Evolutionary conservation across 139 green algal genomes (phyloP).

Genomic region (Chlamydomonas sphaeroides): DNA sequence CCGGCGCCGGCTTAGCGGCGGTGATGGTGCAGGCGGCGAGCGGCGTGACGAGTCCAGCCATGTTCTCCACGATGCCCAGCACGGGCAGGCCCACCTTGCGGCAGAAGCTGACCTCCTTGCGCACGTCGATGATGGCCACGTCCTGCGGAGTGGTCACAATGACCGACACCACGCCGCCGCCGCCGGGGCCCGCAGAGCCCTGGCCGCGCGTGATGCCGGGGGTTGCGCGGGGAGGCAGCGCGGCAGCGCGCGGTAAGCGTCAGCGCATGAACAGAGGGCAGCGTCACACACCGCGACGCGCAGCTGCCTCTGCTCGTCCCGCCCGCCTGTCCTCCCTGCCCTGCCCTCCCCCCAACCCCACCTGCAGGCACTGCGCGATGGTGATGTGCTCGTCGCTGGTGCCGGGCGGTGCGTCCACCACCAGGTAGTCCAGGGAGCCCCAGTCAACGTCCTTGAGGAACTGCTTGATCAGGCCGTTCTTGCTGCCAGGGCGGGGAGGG

Average conservation of each 20-base stretch:
- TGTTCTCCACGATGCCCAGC: constrained; percentile 98
- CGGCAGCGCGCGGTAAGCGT: too few relatives aligned
- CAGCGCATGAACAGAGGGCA: too few relatives aligned
- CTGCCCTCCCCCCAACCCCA: background rate
- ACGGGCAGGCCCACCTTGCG: constrained; percentile 89
- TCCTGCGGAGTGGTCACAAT: constrained; percentile 84
- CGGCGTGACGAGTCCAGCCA: constrained; percentile 79
- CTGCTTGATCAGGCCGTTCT: constrained; percentile 97
- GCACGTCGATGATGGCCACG: constrained; percentile 96
- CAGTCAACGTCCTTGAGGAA: constrained; percentile 97
- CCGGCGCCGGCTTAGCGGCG: background rate
- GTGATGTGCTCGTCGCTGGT: constrained; percentile 99
- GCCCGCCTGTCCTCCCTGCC: too few relatives aligned
- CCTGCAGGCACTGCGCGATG: constrained; percentile 85
- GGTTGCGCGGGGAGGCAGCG: too few relatives aligned
- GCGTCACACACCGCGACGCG: too few relatives aligned
- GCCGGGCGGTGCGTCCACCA: constrained; percentile 97
- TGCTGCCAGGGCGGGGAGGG: constrained; percentile 54
- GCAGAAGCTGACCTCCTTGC: constrained; percentile 98
- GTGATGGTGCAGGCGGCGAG: constrained; percentile 68
- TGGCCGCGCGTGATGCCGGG: too few relatives aligned
- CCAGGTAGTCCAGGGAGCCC: constrained; percentile 94
- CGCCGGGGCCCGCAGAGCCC: background rate
- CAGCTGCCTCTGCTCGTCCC: too few relatives aligned
- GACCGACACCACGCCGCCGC: constrained; percentile 43